Evolutionary conservation across 345 rosid species (phyloP).

Genomic region (Eucalyptus cloeziana): DNA sequence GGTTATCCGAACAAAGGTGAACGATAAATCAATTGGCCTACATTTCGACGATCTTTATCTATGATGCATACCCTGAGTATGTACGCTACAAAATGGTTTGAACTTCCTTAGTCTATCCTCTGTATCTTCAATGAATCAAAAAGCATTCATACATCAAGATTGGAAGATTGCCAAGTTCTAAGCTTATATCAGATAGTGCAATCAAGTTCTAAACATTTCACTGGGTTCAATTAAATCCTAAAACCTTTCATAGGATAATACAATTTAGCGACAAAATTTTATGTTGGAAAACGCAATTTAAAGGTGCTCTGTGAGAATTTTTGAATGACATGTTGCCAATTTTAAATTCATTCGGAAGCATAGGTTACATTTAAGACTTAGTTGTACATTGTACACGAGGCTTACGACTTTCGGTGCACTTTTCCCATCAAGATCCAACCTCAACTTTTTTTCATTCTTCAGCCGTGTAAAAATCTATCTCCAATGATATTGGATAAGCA

Average conservation of each 20-base stretch:
- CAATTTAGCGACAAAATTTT: neutral
- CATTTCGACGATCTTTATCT: neutral
- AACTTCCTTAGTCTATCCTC: neutral
- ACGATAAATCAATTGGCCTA: neutral
- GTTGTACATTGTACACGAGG: neutral
- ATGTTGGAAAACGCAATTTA: neutral
- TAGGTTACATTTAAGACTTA: neutral
- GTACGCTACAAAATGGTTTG: accelerated
- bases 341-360: neutral
- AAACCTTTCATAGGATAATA: neutral
- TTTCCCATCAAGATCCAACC: neutral
- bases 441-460: neutral
- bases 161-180: neutral
- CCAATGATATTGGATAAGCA: neutral
- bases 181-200: neutral
- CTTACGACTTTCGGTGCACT: neutral
- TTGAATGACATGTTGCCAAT: neutral
- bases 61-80: accelerated
- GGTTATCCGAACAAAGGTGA: neutral
- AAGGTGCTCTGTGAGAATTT: neutral
- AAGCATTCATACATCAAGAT: neutral
- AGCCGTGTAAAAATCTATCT: neutral
- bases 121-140: neutral
- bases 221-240: accelerated
- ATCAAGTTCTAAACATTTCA: neutral